phyloP scores from a whole-genome alignment of 805 yeast genomes.

The Lipomyces lipofer region DNA sequence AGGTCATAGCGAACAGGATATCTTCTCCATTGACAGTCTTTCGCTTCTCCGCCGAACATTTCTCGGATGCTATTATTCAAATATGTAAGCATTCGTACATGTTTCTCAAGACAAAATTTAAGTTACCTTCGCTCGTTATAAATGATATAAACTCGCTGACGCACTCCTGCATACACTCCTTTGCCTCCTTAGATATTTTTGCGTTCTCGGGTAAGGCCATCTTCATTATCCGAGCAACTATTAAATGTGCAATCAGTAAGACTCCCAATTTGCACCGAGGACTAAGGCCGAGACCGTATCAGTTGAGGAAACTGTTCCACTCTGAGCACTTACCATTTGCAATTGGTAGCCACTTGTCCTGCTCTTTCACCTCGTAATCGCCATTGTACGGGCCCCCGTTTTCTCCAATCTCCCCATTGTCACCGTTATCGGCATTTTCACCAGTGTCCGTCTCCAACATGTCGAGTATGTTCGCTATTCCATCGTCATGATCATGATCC shows the following conservation, averaged over 20 bases:
- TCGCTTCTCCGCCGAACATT: conserved; percentile 62
- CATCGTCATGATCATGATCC: conserved; percentile 14
- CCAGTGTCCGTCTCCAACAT: conserved; percentile 21
- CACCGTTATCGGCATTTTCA: conserved; percentile 1
- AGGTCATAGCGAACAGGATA: conserved; percentile 60
- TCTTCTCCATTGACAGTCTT: conserved; percentile 74
- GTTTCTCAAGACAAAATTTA: neutral
- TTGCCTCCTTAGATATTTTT: conserved; percentile 75
- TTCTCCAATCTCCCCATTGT: conserved; percentile 15
- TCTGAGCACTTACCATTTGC: conserved; percentile 51
- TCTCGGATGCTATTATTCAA: conserved; percentile 50
- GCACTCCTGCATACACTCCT: conserved; percentile 74
- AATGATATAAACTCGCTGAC: conserved; percentile 68
- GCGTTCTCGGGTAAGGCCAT: conserved; percentile 70
- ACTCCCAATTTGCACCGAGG: too few relatives aligned
- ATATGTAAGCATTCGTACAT: neutral
- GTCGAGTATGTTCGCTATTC: conserved; percentile 22
- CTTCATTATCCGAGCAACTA: conserved; percentile 74
- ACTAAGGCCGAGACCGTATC: too few relatives aligned
- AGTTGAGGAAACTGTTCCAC: too few relatives aligned
- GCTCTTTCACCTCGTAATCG: conserved; percentile 57
- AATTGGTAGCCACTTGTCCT: conserved; percentile 62
- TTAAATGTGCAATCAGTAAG: too few relatives aligned
- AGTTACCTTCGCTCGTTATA: conserved; percentile 58
- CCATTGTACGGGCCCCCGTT: conserved; percentile 17